phyloP scores from a whole-genome alignment of 2,329 filamentous ascomycete genomes.

The Tolypocladium amazonense region DNA sequence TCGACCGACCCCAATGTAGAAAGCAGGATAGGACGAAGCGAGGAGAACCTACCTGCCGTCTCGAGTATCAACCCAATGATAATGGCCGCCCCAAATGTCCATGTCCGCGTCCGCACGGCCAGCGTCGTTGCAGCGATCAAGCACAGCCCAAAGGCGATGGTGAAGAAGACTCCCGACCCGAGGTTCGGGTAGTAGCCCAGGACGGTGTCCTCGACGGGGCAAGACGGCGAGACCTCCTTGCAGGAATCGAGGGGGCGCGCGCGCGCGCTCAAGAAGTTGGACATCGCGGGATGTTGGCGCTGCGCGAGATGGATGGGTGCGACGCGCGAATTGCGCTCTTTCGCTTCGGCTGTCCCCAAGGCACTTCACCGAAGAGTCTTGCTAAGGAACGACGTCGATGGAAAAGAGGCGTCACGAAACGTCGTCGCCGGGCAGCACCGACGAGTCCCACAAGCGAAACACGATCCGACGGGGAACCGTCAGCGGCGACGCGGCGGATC shows the following conservation, averaged over 20 bases:
- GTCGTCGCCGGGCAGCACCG: background rate
- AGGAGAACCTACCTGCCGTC: slow-evolving; percentile 29
- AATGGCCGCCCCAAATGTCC: slow-evolving; percentile 41
- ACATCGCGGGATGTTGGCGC: background rate
- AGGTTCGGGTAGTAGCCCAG: slow-evolving; percentile 46
- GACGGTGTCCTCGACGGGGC: slow-evolving; percentile 41
- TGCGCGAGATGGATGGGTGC: background rate
- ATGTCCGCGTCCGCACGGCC: slow-evolving; percentile 41
- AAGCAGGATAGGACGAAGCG: background rate
- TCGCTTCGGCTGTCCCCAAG: background rate
- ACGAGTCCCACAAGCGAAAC: background rate
- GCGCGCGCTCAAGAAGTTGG: slow-evolving; percentile 3
- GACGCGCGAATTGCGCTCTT: background rate
- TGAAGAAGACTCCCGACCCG: slow-evolving; percentile 45
- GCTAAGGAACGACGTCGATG: background rate
- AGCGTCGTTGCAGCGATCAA: slow-evolving; percentile 28
- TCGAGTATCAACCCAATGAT: slow-evolving; percentile 40
- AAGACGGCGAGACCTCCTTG: slow-evolving; percentile 25
- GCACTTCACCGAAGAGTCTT: background rate
- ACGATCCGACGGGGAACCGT: background rate
- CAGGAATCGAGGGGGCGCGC: slow-evolving; percentile 14
- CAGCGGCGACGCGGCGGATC: background rate
- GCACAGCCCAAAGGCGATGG: slow-evolving; percentile 35
- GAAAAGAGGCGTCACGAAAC: background rate
- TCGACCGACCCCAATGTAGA: background rate